Conservation (phyloP, 2,329 filamentous ascomycete species). For the Aspergillus chevalieri region DNA sequence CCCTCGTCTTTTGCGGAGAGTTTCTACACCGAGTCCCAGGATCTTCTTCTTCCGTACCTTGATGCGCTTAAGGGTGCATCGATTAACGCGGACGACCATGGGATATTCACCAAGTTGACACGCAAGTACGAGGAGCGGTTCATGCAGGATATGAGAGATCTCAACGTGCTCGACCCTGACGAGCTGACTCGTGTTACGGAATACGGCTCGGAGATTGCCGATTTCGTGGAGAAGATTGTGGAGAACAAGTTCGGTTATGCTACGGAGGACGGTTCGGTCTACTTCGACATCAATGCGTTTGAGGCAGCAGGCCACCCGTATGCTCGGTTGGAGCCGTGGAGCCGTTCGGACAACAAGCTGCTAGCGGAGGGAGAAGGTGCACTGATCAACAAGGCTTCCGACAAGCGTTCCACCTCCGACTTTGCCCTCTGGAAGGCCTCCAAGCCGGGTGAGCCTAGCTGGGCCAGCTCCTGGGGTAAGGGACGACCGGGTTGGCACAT, state of each 20-base stretch:
- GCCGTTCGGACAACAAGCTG: conserved; percentile 72
- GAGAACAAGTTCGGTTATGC: conserved; percentile 79
- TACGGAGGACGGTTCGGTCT: conserved; percentile 73
- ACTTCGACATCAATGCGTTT: conserved; percentile 86
- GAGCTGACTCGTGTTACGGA: conserved; percentile 85
- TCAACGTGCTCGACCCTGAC: conserved; percentile 80
- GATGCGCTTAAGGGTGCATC: conserved; percentile 56
- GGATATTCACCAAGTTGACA: conserved; percentile 83
- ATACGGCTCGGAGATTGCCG: conserved; percentile 79
- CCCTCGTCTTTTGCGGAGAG: conserved; percentile 28
- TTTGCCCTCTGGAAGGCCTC: conserved; percentile 93
- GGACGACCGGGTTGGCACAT: conserved; percentile 95
- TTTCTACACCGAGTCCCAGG: conserved; percentile 56
- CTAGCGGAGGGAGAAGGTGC: conserved; percentile 88
- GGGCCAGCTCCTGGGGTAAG: conserved; percentile 80
- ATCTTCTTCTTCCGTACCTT: conserved; percentile 74
- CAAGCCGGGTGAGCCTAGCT: conserved; percentile 85
- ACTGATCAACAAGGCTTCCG: conserved; percentile 52
- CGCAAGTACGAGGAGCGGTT: conserved; percentile 82
- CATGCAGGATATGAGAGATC: conserved; percentile 74
- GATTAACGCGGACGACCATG: conserved; percentile 56
- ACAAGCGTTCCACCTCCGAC: conserved; percentile 72
- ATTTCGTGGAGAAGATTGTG: conserved; percentile 76
- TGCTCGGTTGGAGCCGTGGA: conserved; percentile 77
- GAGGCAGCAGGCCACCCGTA: conserved; percentile 80